Evolutionary conservation across 208 protist genomes (phyloP), one percentile per base, ranked within the genome.

Genomic region (Leishmania tropica): DNA sequence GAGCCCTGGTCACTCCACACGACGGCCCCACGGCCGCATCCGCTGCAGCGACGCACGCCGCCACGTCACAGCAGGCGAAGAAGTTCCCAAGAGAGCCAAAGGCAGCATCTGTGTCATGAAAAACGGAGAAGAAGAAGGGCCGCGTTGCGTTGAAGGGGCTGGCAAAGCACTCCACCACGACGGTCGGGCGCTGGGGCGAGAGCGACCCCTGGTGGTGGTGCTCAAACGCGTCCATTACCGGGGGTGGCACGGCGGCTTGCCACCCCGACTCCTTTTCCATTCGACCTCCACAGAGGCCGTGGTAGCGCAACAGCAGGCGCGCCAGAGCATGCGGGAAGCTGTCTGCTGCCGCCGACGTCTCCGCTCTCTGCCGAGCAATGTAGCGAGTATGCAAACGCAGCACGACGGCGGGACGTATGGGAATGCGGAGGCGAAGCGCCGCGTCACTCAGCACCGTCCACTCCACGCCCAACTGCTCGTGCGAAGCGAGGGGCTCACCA

Each of bases 61-160:
- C 60, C 8, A 48, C 77, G 42, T 62, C 62, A 37, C 40, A 35
- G 42, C 82, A 85, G 21, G 58, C 62, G 48, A 91, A 89, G 68
- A 91, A 91, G 70, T 87, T 91, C 7, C 88, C 88, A 35, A 85
- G 80, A 2, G 80, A 88, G 53, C 88, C 88, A 65, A 91, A 91
- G n/a, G 78, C 76, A 40, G 80, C 72, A 78, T 91, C 88, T 4
- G 83, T 89, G 81, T 89, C 88, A 47, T 62, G 78, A 37, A 89
- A 91, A 10, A 77, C 74, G 21, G 85, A 89, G 65, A 87, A 91
- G 85, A 88, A 89, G 70, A 76, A 71, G 37, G 68, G 77, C 5
- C 84, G 77, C 40, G 80, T 85, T 31, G 83, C 84, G 79, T 91
- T 91, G 56, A 91, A 88, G 60, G 88, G 88, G 58, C 85, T 88